Evolutionary conservation across 169 alveolate genomes (phyloP).

Genomic region (Pseudocohnilembus persalinus): DNA sequence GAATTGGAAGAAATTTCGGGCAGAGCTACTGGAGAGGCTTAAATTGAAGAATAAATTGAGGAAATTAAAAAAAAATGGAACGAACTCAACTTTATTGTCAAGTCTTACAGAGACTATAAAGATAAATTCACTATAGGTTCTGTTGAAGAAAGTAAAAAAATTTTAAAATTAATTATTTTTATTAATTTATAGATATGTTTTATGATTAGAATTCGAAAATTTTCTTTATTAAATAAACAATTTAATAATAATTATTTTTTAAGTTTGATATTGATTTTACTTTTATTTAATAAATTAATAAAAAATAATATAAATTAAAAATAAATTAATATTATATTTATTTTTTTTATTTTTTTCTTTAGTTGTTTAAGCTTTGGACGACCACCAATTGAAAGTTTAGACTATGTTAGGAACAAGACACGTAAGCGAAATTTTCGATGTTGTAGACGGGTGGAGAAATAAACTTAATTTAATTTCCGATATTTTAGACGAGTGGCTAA

Average conservation of each 20-base stretch:
- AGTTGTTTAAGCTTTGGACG: slow-evolving; percentile 81
- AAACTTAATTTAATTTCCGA: slow-evolving; percentile 83
- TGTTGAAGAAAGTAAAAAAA: slow-evolving; percentile 83
- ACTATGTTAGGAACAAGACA: slow-evolving; percentile 88
- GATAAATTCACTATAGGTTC: slow-evolving; percentile 87
- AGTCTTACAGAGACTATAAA: slow-evolving; percentile 85
- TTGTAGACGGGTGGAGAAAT: slow-evolving; percentile 91
- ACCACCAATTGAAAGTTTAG: slow-evolving; percentile 84
- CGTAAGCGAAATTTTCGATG: slow-evolving; percentile 85
- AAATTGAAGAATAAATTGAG: slow-evolving; percentile 81
- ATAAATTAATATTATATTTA: too few relatives aligned
- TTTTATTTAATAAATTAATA: too few relatives aligned
- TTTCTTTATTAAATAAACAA: too few relatives aligned
- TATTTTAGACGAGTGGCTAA: slow-evolving; percentile 92
- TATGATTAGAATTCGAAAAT: too few relatives aligned
- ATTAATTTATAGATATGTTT: too few relatives aligned
- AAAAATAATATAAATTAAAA: too few relatives aligned
- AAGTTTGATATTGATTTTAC: too few relatives aligned
- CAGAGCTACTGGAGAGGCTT: slow-evolving; percentile 89
- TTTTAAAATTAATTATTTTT: too few relatives aligned
- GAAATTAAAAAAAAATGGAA: slow-evolving; percentile 87
- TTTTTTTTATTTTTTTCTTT: too few relatives aligned
- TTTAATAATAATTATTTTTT: too few relatives aligned
- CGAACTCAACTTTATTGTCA: slow-evolving; percentile 71
- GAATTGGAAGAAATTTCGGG: slow-evolving; percentile 89